phyloP scores from a whole-genome alignment of 257 asterid genomes.

The Capsicum baccatum region DNA sequence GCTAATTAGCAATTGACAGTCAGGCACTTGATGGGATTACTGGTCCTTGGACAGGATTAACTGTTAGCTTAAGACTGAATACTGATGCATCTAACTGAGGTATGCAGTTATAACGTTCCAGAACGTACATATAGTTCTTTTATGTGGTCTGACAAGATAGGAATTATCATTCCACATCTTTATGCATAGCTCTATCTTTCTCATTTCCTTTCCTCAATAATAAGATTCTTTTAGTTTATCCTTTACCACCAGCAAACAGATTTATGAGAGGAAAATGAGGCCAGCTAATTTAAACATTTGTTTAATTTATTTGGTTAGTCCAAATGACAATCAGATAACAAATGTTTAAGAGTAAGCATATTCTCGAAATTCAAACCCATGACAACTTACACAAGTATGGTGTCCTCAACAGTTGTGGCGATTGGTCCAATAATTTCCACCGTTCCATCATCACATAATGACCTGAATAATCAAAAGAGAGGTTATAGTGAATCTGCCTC shows the following conservation, averaged over 20 bases:
- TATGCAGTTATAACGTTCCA: not conserved
- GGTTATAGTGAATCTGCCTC: constrained; percentile 11
- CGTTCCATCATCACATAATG: constrained; percentile 85
- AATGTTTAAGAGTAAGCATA: not conserved
- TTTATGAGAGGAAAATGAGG: not conserved
- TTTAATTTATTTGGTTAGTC: not conserved
- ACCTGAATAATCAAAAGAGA: constrained; percentile 50
- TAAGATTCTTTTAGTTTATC: not conserved
- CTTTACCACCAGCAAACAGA: constrained; percentile 4
- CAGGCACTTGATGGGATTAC: constrained; percentile 8
- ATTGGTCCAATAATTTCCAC: constrained; percentile 94
- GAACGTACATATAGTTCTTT: not conserved
- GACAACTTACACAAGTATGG: constrained; percentile 82
- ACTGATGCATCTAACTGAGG: not conserved
- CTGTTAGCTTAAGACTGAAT: not conserved
- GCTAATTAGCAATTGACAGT: not conserved
- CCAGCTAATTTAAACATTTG: not conserved
- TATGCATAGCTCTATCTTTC: not conserved
- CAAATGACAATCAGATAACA: not conserved
- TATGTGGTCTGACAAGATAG: not conserved
- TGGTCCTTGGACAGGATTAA: constrained; percentile 15
- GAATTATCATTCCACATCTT: not conserved
- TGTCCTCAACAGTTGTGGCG: constrained; percentile 85
- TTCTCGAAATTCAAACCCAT: constrained; percentile 28
- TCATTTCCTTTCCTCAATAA: not conserved